These are phyloP conservation scores for Macrocystidia cucumis DNA, from an alignment of 1,284 basidiomycete species.

Conservation along the genomic window DNA sequence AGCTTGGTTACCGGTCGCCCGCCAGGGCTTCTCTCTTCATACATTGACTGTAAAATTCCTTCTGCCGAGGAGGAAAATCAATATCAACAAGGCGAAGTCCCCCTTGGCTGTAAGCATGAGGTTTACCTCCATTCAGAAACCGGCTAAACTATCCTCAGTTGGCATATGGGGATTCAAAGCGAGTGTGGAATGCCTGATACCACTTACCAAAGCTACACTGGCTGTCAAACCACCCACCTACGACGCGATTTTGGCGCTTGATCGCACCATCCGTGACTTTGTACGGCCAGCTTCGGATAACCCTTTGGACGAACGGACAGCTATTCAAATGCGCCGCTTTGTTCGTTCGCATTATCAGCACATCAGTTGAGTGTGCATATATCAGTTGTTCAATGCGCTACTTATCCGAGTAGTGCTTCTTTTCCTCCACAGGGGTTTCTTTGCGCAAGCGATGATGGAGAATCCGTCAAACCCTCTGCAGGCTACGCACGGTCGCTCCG, in stretches of 20 bases:
- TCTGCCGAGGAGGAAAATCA: conserved; percentile 32
- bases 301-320: conserved; percentile 19
- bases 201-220: conserved; percentile 31
- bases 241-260: conserved; percentile 33
- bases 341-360: conserved; percentile 38
- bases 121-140: background rate
- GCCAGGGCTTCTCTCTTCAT: conserved; percentile 30
- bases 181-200: conserved; percentile 31
- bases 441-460: conserved; percentile 38
- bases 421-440: conserved; percentile 40
- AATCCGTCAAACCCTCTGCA: conserved; percentile 30
- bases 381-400: conserved; percentile 2
- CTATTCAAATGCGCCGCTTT: conserved; percentile 34
- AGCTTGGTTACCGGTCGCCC: conserved; percentile 44
- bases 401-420: conserved; percentile 27
- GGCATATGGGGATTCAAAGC: conserved; percentile 39
- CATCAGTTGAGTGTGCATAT: conserved; percentile 23
- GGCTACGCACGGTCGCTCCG: conserved; percentile 33
- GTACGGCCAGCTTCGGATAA: conserved; percentile 17
- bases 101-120: conserved; percentile 33
- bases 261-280: conserved; percentile 33
- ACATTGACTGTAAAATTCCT: conserved; percentile 35
- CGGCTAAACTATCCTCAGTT: conserved; percentile 19
- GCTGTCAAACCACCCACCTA: conserved; percentile 36
- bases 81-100: conserved; percentile 33